Evolutionary conservation across 805 yeast species (phyloP), one percentile per base, ranked within the genome.

Genomic region (Schwanniomyces pseudopolymorphus): DNA sequence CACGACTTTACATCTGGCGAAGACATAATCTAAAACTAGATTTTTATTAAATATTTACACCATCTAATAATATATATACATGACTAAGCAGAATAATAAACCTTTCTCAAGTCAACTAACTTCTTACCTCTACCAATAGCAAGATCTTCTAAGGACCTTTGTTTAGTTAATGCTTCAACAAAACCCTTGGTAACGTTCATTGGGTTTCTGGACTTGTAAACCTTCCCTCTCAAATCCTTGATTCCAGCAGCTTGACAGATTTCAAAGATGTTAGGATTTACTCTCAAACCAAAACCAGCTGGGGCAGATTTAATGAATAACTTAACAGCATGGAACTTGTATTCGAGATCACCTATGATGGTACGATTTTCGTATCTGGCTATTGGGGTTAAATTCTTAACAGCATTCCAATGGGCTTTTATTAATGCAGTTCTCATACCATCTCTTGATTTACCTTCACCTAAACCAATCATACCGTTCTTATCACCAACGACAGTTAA

Each of bases 51-150:
- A 38, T 38, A 38, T 38, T 38, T 38, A 33, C 31, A 41, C 33
- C 33, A 42, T 42, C 31, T 25, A 24, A 37, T 39, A 28, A 24
- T 21, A 44, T 49, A 42, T 50, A 50, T 49, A 50, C 40, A 38
- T 26, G 19, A 43, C 43, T 56, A 70, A 39, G 70, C 67, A 31
- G 87, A 80, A 67, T 89, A 90, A 74, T 92, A 94, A 36, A 89
- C 83, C 72, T 87, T 88, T 67, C 95, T 85, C 61, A 94, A 84
- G 67, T 94, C 98, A 33, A 89, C 90, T 60, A 92, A 79, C 78
- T 89, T 89, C 80, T 92, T 92, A 51, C 99, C 99, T 72, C 99
- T 83, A 57, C 85, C 87, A 43, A 84, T 77, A 4, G 98, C 97
- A 63, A 92, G 78, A 57, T 90, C 96, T 58, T 88, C 95, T 57